Base-by-base conservation (phyloP, 345 rosid species). In the Murraya koenigii region DNA sequence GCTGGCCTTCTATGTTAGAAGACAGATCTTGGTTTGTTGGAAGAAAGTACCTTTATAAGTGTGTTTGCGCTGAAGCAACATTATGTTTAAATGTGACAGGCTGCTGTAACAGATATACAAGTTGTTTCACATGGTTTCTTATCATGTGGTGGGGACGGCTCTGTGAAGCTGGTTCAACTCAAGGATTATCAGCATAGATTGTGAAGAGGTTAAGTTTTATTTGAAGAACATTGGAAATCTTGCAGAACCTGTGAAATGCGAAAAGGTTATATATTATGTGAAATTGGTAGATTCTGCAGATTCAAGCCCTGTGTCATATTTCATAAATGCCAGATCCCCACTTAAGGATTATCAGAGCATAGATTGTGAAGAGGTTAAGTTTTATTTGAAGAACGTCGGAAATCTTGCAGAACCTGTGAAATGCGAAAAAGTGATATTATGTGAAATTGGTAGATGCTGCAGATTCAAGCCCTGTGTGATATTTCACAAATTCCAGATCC, bases 51-150 rank as follows among this genome's bases (percentile, higher is more conserved):
- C 56, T 60, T 52, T 10, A n/a, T n/a, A 19, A 44, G 1, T 28
- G 2, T 30, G 3, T 38, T 25, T 58, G 39, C 69, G 69, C 72
- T 78, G 26, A 76, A 36, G 71, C 25, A 66, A 78, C 77, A 69
- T 1, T 8, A 72, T 79, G 7, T 72, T 7, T 26, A 20, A 75
- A 58, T 77, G 55, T 72, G 74, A 72, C 89, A 95, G 97, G 97
- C 93, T 83, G 97, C 92, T 28, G 94, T 95, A 15, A 95, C 98
- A 5, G 98, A 91, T 67, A 89, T 95, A 74, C 94, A 89, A 88
- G 90, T 95, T 75, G 84, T 87, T 76, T 85, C 92, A 9, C 81
- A 83, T 77, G 97, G 98, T 64, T 95, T 93, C 82, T 88, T 95
- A 62, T 78, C 91, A 23, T 93, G 97, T 66, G 97, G 98, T 38